These are phyloP conservation scores for Acrocalymma vagum DNA, from an alignment of 2,329 filamentous ascomycete genomes.

Conservation along the genomic window DNA sequence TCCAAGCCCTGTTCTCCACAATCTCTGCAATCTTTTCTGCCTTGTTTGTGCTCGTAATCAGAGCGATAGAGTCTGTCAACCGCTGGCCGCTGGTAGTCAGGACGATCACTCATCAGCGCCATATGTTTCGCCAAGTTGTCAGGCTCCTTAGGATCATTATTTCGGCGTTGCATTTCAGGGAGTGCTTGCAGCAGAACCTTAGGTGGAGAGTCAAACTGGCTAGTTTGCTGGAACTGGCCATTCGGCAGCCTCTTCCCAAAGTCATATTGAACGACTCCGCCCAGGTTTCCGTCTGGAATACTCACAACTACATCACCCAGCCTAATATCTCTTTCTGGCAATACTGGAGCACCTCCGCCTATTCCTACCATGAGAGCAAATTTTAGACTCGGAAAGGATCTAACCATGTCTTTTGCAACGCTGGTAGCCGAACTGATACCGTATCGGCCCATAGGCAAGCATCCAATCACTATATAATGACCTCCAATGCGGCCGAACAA, in stretches of 20 bases:
- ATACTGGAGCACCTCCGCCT: conserved; percentile 31
- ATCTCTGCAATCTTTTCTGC: conserved; percentile 8
- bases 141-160: no score
- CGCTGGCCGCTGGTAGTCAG: no score
- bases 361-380: conserved; percentile 32
- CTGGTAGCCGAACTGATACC: no score
- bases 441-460: no score
- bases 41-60: conserved; percentile 15
- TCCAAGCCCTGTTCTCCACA: conserved; percentile 1
- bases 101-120: no score
- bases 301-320: conserved; percentile 22
- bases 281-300: conserved; percentile 6
- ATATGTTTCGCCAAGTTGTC: conserved; percentile 4
- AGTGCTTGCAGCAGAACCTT: conserved; percentile 10
- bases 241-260: conserved; percentile 13
- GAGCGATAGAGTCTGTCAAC: conserved; percentile 11
- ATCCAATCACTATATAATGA: no score
- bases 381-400: no score
- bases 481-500: no score
- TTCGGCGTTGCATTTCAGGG: no score
- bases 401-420: no score
- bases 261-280: conserved; percentile 24
- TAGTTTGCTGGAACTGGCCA: conserved; percentile 4
- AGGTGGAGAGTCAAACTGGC: conserved; percentile 9
- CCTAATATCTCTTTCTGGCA: no score